phyloP scores from a whole-genome alignment of 1,284 basidiomycete species.

The Cutaneotrichosporon dermatis region DNA sequence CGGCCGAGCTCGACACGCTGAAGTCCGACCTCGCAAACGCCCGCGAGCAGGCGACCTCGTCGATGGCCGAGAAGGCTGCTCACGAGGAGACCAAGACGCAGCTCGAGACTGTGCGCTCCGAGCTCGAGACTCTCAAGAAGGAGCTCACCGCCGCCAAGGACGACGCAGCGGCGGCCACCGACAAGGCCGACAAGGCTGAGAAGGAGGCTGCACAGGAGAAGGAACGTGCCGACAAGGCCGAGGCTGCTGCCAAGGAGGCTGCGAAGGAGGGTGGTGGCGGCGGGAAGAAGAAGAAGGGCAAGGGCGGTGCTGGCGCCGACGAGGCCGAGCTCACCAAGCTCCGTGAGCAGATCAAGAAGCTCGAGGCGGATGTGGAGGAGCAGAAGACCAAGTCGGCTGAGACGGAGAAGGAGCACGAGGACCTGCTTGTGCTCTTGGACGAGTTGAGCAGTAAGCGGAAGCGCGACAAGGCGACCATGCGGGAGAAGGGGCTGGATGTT shows the following conservation, averaged over 20 bases:
- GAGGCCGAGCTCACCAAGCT: slow-evolving; percentile 18
- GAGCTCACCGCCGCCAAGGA: slow-evolving; percentile 9
- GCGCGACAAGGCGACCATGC: slow-evolving; percentile 72
- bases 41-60: slow-evolving; percentile 21
- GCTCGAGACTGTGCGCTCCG: slow-evolving; percentile 29
- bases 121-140: slow-evolving; percentile 23
- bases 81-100: slow-evolving; percentile 27
- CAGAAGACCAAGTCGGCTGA: slow-evolving; percentile 67
- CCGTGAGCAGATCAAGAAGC: slow-evolving; percentile 17
- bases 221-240: slow-evolving; percentile 13
- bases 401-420: slow-evolving; percentile 90
- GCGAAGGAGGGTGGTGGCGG: slow-evolving; percentile 5
- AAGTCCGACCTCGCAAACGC: slow-evolving; percentile 29
- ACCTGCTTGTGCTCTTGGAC: slow-evolving; percentile 86
- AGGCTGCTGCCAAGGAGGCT: slow-evolving; percentile 16
- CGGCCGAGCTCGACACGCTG: slow-evolving; percentile 29
- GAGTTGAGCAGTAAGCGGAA: slow-evolving; percentile 81
- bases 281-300: slow-evolving; percentile 20
- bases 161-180: slow-evolving; percentile 9
- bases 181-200: slow-evolving; percentile 13
- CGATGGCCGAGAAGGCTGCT: slow-evolving; percentile 21
- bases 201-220: slow-evolving; percentile 16
- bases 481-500: slow-evolving; percentile 71
- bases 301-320: slow-evolving; percentile 17
- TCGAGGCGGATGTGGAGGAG: slow-evolving; percentile 52